Evolutionary conservation across 305 asterid species (phyloP).

Genomic region (Fraxinus greggii): DNA sequence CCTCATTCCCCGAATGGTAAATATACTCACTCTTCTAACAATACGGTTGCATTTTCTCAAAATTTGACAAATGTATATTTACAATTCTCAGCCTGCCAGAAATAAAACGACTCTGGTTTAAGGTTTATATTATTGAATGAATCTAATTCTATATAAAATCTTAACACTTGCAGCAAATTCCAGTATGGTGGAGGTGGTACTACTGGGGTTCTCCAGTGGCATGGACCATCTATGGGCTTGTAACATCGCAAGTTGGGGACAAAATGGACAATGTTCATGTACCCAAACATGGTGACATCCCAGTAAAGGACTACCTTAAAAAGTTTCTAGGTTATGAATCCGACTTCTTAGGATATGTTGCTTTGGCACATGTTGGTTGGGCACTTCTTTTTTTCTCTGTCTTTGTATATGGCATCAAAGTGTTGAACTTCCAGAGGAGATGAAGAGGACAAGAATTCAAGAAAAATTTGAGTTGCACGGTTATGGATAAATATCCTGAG

Average conservation of each 20-base stretch:
- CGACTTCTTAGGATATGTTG: slow-evolving; percentile 58
- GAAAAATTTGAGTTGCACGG: background rate
- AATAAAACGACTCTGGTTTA: background rate
- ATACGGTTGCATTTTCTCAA: background rate
- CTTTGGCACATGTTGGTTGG: slow-evolving; percentile 61
- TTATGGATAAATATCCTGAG: background rate
- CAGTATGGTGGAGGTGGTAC: slow-evolving; percentile 66
- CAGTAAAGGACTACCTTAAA: slow-evolving; percentile 44
- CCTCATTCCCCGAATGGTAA: slow-evolving; percentile 50
- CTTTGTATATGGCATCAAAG: slow-evolving; percentile 55
- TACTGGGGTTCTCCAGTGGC: slow-evolving; percentile 66
- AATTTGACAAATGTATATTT: background rate
- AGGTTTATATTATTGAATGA: background rate
- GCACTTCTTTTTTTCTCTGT: slow-evolving; percentile 51
- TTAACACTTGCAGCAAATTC: slow-evolving; percentile 41
- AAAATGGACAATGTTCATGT: slow-evolving; percentile 26
- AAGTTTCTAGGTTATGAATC: slow-evolving; percentile 41
- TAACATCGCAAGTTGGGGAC: slow-evolving; percentile 53
- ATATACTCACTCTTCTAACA: background rate
- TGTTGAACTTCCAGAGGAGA: slow-evolving; percentile 57
- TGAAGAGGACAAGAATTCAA: slow-evolving; percentile 6
- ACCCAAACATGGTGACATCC: slow-evolving; percentile 35
- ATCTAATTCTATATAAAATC: background rate
- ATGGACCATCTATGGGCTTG: slow-evolving; percentile 58
- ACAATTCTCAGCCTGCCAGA: background rate